phyloP scores from a whole-genome alignment of 257 asterid species.

The Ilex aquifolium region DNA sequence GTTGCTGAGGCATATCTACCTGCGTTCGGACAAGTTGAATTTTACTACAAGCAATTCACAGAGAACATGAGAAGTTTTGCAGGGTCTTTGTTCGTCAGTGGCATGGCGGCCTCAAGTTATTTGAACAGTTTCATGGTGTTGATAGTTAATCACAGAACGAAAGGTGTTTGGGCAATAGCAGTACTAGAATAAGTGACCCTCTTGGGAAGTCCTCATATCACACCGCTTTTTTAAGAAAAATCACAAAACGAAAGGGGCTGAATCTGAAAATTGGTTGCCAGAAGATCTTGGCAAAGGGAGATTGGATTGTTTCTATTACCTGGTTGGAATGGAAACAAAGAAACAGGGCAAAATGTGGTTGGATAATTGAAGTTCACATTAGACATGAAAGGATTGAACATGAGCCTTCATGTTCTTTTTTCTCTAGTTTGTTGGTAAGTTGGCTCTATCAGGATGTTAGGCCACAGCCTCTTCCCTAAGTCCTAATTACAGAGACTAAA shows the following conservation, averaged over 20 bases:
- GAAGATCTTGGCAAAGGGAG: conserved; percentile 44
- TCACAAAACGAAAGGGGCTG: too few relatives aligned
- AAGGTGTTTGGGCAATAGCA: conserved; percentile 7
- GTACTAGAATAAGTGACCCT: too few relatives aligned
- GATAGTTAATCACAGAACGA: conserved; percentile 15
- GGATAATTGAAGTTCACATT: too few relatives aligned
- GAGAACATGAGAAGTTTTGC: conserved; percentile 53
- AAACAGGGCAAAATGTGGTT: neutral
- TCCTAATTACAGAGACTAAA: too few relatives aligned
- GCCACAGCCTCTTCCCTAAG: too few relatives aligned
- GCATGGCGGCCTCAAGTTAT: conserved; percentile 29
- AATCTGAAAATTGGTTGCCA: conserved; percentile 27
- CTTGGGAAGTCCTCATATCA: too few relatives aligned
- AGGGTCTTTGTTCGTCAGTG: conserved; percentile 29
- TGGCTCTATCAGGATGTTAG: too few relatives aligned
- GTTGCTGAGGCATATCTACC: too few relatives aligned
- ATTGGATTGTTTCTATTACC: conserved; percentile 34
- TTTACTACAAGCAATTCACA: conserved; percentile 47
- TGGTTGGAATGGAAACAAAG: conserved; percentile 40
- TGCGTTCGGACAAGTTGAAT: neutral
- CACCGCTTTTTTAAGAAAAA: too few relatives aligned
- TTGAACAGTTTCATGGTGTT: conserved; percentile 33
- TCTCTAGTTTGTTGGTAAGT: too few relatives aligned
- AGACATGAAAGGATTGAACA: too few relatives aligned
- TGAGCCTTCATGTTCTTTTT: too few relatives aligned